Percentiles rank a stretch among this genome's conserved stretches.
phyloP scores from a whole-genome alignment of 768 basidiomycete species.

The Mycena rosella region DNA sequence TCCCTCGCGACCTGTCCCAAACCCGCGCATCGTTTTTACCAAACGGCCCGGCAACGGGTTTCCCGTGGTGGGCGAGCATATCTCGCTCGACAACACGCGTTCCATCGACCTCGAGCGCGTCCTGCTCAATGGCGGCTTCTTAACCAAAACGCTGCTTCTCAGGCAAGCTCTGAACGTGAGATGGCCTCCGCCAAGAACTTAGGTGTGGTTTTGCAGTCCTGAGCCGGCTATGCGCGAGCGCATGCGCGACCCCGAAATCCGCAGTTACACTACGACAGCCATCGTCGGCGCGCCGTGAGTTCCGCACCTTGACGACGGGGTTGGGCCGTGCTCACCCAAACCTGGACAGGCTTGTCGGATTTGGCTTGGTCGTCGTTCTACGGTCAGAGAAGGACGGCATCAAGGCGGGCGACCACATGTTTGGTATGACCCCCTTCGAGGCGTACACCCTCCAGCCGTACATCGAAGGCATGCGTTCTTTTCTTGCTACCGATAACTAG shows the following conservation, averaged over 20 bases:
- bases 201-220: conserved; percentile 18
- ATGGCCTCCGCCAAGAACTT: not conserved
- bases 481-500: too few species aligned
- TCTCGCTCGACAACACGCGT: conserved; percentile 43
- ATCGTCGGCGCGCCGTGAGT: conserved; percentile 34
- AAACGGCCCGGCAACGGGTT: not conserved
- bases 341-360: not conserved
- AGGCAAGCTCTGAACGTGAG: conserved; percentile 26
- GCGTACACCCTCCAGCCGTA: conserved; percentile 31
- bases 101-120: conserved; percentile 51
- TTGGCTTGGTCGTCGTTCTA: not conserved
- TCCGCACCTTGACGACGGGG: too few species aligned
- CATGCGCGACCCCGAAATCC: conserved; percentile 44
- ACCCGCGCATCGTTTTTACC: not conserved
- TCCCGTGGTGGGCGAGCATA: conserved; percentile 43
- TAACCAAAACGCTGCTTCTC: conserved; percentile 53
- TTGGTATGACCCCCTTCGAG: conserved; percentile 22
- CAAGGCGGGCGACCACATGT: conserved; percentile 18
- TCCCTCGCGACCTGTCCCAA: not conserved
- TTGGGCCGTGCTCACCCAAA: not conserved
- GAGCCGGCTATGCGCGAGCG: conserved; percentile 41
- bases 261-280: conserved; percentile 33
- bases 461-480: not conserved
- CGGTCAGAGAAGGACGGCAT: conserved; percentile 25
- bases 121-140: conserved; percentile 45